Percentiles rank a stretch among this genome's conserved stretches.
Evolutionary conservation across 352 stramenopile genomes (phyloP).

Genomic region (Phytophthora cajani): DNA sequence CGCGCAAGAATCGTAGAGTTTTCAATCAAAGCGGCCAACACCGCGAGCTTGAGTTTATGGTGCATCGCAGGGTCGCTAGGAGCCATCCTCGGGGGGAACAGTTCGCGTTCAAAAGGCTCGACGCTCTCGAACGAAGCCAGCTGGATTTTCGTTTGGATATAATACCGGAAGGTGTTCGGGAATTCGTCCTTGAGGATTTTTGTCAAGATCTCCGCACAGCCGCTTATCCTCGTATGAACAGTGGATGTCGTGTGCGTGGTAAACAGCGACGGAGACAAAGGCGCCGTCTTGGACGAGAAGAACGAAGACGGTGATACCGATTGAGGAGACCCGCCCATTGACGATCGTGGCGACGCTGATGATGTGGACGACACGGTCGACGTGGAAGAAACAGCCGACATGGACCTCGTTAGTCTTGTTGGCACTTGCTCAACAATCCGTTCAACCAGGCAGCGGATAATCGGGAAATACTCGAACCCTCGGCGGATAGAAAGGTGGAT

Average conservation of each 20-base stretch:
- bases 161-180: constrained; percentile 82
- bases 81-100: constrained; percentile 61
- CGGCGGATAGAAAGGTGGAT: constrained; percentile 68
- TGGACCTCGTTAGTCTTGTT: constrained; percentile 31
- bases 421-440: constrained; percentile 57
- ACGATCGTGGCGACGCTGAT: constrained; percentile 42
- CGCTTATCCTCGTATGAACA: constrained; percentile 61
- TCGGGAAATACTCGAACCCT: constrained; percentile 47
- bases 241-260: constrained; percentile 43
- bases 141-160: constrained; percentile 70
- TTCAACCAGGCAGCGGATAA: constrained; percentile 60
- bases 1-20: constrained; percentile 50
- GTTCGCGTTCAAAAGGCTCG: constrained; percentile 67
- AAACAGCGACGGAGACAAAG: constrained; percentile 43
- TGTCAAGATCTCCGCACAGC: constrained; percentile 69
- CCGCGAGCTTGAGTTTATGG: constrained; percentile 57
- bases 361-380: constrained; percentile 54
- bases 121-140: constrained; percentile 81
- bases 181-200: constrained; percentile 77
- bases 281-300: constrained; percentile 32
- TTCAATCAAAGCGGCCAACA: constrained; percentile 61
- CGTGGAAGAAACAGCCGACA: constrained; percentile 48
- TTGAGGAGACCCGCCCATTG: constrained; percentile 29
- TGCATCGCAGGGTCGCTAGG: constrained; percentile 65
- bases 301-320: constrained; percentile 32